Base-by-base conservation (phyloP, 1,139 yeast genomes). In the Lodderomyces theae region DNA sequence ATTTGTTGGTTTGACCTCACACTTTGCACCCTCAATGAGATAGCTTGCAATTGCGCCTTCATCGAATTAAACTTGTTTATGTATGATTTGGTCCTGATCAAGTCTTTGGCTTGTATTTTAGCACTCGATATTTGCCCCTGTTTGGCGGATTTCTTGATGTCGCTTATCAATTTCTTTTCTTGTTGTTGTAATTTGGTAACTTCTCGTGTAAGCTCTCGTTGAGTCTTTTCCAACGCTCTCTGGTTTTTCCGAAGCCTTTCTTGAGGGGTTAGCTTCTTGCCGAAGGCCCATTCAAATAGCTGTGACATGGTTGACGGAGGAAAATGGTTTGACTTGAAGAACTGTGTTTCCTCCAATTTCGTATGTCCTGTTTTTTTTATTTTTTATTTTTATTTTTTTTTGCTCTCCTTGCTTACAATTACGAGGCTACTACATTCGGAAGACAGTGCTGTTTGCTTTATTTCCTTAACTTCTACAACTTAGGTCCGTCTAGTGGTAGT, bases 1-100 rank as follows among this genome's bases (percentile, higher is more conserved):
- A 92, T 94, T 62, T 90, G 97, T 57, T 88, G 96, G 55, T 90
- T 89, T 48, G 94, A 82, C 46, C 97, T 74, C 25, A 92, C 96
- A 33, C 96, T 63, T 44, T 92, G 97, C 47, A 92, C 85, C 45
- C 98, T 71, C 49, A 92, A 72, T 23, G 95, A 83, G 40, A 92
- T 90, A 1, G 97, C 97, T 64, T 94, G 98, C 42, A 92, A 66
- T 63, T 90, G 97, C 2, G 96, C 90, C 64, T 85, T 86, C 97
- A 92, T 92, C 46, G 84, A 82, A 57, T 87, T 87, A 65, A 92
- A 94, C 66, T 92, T 92, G 51, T 82, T 84, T 46, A 89, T 79
- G 57, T 86, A 82, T 44, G 74, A 78, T 54, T 90, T 77, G 2
- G 98, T 92, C 45, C 99, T 74, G 18, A 92, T 89, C 45, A 92